A percentile compares a stretch with the other conserved stretches of the same genome.
Conservation (phyloP, 148 eudicot genomes). For the Chenopodium formosanum region DNA sequence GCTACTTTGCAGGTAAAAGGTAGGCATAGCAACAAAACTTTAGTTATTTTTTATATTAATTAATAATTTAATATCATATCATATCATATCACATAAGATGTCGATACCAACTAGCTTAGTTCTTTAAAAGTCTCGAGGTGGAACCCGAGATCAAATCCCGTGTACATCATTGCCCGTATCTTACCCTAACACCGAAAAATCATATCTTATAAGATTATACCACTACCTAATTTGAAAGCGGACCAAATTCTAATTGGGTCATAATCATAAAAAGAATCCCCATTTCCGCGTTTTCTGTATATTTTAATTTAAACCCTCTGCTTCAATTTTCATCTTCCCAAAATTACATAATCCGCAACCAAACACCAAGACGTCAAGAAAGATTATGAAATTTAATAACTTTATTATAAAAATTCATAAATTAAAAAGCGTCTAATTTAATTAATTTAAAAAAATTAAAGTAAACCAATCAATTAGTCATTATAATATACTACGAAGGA, state of each 20-base stretch:
- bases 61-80: neutral
- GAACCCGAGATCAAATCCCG: no score
- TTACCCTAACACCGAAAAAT: no score
- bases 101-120: no score
- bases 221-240: slow-evolving; percentile 18
- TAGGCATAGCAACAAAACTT: slow-evolving; percentile 23
- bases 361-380: slow-evolving; percentile 12
- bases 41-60: neutral
- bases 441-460: neutral
- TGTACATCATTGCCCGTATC: no score
- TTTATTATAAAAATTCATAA: neutral
- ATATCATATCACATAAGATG: slow-evolving; percentile 6
- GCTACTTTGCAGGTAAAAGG: slow-evolving; percentile 32
- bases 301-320: slow-evolving; percentile 17
- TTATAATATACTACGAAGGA: slow-evolving; percentile 14
- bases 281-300: slow-evolving; percentile 22
- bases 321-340: slow-evolving; percentile 26
- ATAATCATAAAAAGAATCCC: slow-evolving; percentile 30
- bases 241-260: slow-evolving; percentile 34
- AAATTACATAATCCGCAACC: slow-evolving; percentile 24
- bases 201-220: neutral
- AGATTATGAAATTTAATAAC: neutral
- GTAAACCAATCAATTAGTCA: slow-evolving; percentile 23
- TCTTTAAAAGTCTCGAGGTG: no score
- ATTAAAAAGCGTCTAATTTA: neutral